phyloP scores from a whole-genome alignment of 2,329 filamentous ascomycete species.

The Verticillium isaacii region DNA sequence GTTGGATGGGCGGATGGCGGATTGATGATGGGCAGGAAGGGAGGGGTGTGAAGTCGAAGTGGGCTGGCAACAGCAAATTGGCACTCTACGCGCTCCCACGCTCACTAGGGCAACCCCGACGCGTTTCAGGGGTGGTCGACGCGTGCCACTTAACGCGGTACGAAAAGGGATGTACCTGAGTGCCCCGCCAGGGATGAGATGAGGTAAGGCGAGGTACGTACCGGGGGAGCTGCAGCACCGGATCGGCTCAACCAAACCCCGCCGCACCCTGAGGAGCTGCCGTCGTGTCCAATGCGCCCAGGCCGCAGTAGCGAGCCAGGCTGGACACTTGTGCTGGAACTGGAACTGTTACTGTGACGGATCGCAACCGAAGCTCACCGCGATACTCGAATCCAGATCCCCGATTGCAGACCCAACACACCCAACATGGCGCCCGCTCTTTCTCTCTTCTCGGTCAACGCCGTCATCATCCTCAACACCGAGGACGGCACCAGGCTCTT shows the following conservation, averaged over 20 bases:
- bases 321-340: background rate
- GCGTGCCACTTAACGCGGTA: constrained; percentile 10
- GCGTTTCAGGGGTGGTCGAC: constrained; percentile 4
- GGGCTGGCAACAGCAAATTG: constrained; percentile 11
- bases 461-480: constrained; percentile 72
- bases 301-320: background rate
- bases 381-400: background rate
- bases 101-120: background rate
- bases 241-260: constrained; percentile 2
- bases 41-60: constrained; percentile 2
- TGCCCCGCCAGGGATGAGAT: background rate
- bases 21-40: background rate
- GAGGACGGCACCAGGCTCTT: constrained; percentile 91
- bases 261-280: background rate
- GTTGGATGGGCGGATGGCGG: background rate
- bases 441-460: constrained; percentile 72
- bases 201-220: background rate
- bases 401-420: background rate
- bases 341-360: background rate
- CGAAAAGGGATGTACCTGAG: background rate
- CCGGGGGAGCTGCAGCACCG: background rate
- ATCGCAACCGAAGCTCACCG: background rate
- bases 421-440: constrained; percentile 65
- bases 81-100: constrained; percentile 4
- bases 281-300: background rate